A percentile compares a stretch with the other conserved stretches of the same genome.
Evolutionary conservation across 2,329 filamentous ascomycete species (phyloP).

Genomic region (Fusarium kyushuense): DNA sequence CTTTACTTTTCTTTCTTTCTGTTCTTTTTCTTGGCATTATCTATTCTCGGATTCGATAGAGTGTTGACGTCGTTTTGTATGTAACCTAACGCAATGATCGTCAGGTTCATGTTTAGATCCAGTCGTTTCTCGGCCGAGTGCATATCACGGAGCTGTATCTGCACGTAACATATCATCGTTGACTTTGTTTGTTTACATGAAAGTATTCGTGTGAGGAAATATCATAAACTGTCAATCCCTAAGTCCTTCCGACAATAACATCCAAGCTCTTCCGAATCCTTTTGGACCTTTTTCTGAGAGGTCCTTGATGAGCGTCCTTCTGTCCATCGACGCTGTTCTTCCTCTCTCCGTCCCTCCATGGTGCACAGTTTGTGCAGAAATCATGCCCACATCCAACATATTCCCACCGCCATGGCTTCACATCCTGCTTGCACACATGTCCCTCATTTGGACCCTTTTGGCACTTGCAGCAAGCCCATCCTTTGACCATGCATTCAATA

Average conservation of each 20-base stretch:
- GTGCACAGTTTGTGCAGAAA: conserved; percentile 24
- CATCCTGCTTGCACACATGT: conserved; percentile 30
- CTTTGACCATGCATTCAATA: conserved; percentile 26
- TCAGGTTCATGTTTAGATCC: conserved; percentile 3
- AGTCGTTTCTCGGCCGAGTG: conserved; percentile 41
- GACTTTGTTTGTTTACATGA: not conserved
- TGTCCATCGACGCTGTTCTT: not conserved
- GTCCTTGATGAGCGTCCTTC: not conserved
- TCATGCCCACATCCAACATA: conserved; percentile 26
- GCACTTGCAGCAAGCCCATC: conserved; percentile 43
- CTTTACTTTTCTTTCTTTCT: not conserved
- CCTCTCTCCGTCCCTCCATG: conserved; percentile 21
- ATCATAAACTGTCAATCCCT: not conserved
- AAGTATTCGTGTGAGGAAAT: too few species aligned
- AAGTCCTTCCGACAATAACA: conserved; percentile 7
- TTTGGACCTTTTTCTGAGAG: conserved; percentile 47
- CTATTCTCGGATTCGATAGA: not conserved
- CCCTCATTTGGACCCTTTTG: conserved; percentile 35
- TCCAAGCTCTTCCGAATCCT: conserved; percentile 18
- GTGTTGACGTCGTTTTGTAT: not conserved
- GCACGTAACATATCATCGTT: too few species aligned
- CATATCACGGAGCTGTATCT: not conserved
- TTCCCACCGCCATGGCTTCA: conserved; percentile 30
- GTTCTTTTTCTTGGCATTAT: conserved; percentile 11
- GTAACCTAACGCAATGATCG: conserved; percentile 17